Conservation (phyloP, 2,329 filamentous ascomycete genomes). For the Stenocarpella maydis region DNA sequence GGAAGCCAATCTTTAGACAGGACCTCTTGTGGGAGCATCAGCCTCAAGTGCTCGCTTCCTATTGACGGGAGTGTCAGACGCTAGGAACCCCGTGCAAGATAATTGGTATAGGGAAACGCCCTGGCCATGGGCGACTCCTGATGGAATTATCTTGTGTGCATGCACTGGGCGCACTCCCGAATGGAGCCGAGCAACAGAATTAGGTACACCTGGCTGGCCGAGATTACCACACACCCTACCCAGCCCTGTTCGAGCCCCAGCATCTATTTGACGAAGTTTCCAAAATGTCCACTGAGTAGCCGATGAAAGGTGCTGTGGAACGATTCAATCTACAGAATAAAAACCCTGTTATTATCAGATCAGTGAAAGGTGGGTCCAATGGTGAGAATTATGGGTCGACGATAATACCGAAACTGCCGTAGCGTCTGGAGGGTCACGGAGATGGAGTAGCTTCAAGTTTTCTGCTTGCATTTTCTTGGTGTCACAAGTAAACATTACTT, state of each 20-base stretch:
- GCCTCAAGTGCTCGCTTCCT: neutral
- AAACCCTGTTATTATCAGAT: accelerated
- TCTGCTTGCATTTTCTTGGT: neutral
- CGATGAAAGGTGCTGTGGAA: neutral
- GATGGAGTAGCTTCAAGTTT: neutral
- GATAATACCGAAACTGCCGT: neutral
- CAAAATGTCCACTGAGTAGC: neutral
- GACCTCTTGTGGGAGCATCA: neutral
- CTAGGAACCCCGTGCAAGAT: neutral
- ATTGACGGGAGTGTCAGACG: neutral
- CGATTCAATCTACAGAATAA: neutral
- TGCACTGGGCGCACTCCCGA: too few relatives aligned
- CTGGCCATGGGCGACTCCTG: neutral
- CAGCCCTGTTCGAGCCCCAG: neutral
- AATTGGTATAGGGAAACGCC: neutral
- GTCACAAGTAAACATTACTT: too few relatives aligned
- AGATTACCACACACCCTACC: neutral
- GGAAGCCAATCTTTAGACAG: neutral
- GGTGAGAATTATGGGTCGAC: neutral
- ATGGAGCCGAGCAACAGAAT: neutral
- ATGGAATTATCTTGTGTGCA: neutral
- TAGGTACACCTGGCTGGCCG: neutral
- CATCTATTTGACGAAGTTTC: neutral
- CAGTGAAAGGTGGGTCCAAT: neutral
- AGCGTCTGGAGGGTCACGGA: neutral